Conservation (phyloP, 768 basidiomycete genomes). For the Tricholoma sp. region DNA sequence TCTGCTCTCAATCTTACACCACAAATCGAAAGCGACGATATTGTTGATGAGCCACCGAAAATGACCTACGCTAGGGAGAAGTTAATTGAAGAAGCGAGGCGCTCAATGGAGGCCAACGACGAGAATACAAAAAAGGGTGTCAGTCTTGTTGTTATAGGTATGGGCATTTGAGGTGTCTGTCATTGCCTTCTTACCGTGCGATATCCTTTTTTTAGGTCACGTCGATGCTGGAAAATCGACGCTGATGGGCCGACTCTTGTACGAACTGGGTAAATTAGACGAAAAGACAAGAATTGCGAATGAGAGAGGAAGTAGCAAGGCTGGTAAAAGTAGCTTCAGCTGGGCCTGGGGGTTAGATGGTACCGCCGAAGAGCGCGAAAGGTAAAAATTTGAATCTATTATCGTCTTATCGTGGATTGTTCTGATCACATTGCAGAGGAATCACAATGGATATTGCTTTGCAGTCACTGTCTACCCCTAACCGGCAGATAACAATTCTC, state of each 20-base stretch:
- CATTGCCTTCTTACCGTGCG: background rate
- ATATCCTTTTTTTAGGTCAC: slow-evolving; percentile 59
- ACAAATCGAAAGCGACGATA: slow-evolving; percentile 35
- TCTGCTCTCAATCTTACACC: slow-evolving; percentile 61
- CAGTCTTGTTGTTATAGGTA: slow-evolving; percentile 92
- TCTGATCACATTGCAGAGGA: slow-evolving; percentile 49
- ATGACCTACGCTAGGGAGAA: slow-evolving; percentile 72
- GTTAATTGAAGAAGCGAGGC: slow-evolving; percentile 74
- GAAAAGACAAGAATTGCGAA: slow-evolving; percentile 83
- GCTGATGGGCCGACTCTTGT: slow-evolving; percentile 89
- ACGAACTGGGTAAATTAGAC: slow-evolving; percentile 84
- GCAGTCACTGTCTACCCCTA: slow-evolving; percentile 68
- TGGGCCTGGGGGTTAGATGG: slow-evolving; percentile 99
- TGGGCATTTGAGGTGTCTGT: slow-evolving; percentile 7
- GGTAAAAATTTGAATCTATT: slow-evolving; percentile 44
- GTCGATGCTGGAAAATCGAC: slow-evolving; percentile 99
- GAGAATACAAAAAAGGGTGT: slow-evolving; percentile 61
- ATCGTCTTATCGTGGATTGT: background rate
- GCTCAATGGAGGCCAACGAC: slow-evolving; percentile 40
- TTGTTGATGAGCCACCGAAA: slow-evolving; percentile 53
- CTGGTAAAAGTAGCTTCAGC: slow-evolving; percentile 92
- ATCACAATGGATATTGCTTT: slow-evolving; percentile 97
- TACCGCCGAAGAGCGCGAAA: slow-evolving; percentile 85
- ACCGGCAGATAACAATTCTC: slow-evolving; percentile 83
- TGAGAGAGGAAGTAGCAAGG: slow-evolving; percentile 83